Percentiles rank a stretch among this genome's conserved stretches.
phyloP scores from a whole-genome alignment of 495 filamentous ascomycete genomes.

The Tuber borchii region DNA sequence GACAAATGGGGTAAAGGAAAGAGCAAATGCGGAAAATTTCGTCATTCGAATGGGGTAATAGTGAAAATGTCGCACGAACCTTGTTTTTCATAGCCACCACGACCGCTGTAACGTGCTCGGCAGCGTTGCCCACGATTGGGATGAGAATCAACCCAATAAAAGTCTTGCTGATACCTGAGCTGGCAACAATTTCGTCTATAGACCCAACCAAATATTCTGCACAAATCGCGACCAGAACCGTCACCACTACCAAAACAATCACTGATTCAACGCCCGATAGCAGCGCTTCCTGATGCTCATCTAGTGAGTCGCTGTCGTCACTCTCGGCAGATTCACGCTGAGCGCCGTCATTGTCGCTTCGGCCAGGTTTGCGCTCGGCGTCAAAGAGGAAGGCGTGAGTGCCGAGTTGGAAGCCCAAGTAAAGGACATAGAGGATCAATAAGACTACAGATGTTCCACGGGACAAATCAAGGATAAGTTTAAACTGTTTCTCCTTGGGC shows the following conservation, averaged over 20 bases:
- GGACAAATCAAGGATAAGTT: conserved; percentile 73
- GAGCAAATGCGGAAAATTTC: neutral
- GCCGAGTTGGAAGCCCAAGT: conserved; percentile 82
- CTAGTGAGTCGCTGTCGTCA: conserved; percentile 44
- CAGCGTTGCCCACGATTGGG: conserved; percentile 95
- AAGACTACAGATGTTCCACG: conserved; percentile 87
- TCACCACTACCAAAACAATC: conserved; percentile 66
- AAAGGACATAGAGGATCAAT: conserved; percentile 78
- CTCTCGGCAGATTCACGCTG: conserved; percentile 26
- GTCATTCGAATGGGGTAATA: conserved; percentile 1
- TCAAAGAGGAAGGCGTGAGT: conserved; percentile 79
- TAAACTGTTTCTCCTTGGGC: conserved; percentile 45
- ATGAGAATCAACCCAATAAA: conserved; percentile 95
- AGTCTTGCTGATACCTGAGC: conserved; percentile 81
- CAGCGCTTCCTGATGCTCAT: conserved; percentile 50
- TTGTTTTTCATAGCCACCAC: conserved; percentile 90
- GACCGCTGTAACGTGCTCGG: conserved; percentile 91
- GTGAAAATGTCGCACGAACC: conserved; percentile 22
- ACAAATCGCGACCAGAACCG: conserved; percentile 77
- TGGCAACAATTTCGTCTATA: conserved; percentile 80
- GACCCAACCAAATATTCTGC: conserved; percentile 90
- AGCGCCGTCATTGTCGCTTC: conserved; percentile 44
- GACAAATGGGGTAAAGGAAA: neutral
- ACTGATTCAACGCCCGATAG: conserved; percentile 60
- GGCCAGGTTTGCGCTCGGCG: conserved; percentile 39